Percentiles rank a stretch among this genome's conserved stretches.
Evolutionary conservation across 345 rosid species (phyloP).

Genomic region (Odontarrhena argentea): DNA sequence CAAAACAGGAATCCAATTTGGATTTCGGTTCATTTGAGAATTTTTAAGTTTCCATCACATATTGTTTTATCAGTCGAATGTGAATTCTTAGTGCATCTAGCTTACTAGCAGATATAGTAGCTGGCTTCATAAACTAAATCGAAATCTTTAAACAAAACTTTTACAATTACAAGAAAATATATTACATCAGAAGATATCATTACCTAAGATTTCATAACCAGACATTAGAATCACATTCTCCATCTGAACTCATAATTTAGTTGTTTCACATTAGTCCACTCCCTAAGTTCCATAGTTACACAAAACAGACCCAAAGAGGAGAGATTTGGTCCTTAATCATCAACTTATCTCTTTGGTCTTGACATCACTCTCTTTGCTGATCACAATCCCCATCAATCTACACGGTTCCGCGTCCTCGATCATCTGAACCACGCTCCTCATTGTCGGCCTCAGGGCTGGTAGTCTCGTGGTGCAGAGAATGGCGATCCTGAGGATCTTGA

Average conservation of each 20-base stretch:
- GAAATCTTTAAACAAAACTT: slow-evolving; percentile 14
- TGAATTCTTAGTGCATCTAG: slow-evolving; percentile 11
- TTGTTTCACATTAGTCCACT: slow-evolving; percentile 6
- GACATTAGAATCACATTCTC: slow-evolving; percentile 12
- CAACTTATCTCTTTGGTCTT: slow-evolving; percentile 41
- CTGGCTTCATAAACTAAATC: slow-evolving; percentile 18
- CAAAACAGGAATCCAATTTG: slow-evolving; percentile 25
- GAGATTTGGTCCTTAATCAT: slow-evolving; percentile 28
- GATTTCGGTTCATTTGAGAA: slow-evolving; percentile 14
- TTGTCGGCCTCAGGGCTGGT: slow-evolving; percentile 71
- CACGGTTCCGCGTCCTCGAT: slow-evolving; percentile 78
- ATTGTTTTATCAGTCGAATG: background rate
- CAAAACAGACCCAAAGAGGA: slow-evolving; percentile 18
- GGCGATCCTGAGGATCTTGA: slow-evolving; percentile 69
- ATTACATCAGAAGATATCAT: slow-evolving; percentile 30
- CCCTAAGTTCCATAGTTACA: slow-evolving; percentile 23
- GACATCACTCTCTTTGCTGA: slow-evolving; percentile 43
- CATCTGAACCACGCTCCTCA: slow-evolving; percentile 89
- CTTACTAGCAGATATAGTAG: background rate
- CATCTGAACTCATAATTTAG: slow-evolving; percentile 16
- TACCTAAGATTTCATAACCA: slow-evolving; percentile 10
- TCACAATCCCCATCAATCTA: slow-evolving; percentile 53
- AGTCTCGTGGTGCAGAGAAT: slow-evolving; percentile 63
- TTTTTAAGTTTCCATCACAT: background rate
- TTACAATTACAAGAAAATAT: slow-evolving; percentile 33